Percentiles rank a stretch among this genome's conserved stretches.
phyloP scores from a whole-genome alignment of 2,329 filamentous ascomycete genomes.

The Colletotrichum spaethianum region DNA sequence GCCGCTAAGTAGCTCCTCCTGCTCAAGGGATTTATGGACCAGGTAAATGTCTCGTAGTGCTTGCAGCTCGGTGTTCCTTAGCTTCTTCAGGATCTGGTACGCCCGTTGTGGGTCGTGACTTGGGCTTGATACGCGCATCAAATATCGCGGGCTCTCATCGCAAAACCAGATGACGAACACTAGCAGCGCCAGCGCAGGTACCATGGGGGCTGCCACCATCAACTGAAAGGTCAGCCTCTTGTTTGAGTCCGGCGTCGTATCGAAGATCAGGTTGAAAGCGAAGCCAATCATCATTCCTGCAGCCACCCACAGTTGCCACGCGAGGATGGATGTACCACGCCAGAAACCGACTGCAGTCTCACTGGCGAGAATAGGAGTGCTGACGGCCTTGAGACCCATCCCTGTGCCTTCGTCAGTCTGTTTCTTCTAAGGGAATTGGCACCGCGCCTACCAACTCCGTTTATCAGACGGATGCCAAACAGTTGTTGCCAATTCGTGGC shows the following conservation, averaged over 20 bases:
- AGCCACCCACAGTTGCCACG: slow-evolving; percentile 62
- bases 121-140: slow-evolving; percentile 53
- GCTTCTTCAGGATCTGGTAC: slow-evolving; percentile 50
- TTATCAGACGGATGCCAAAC: slow-evolving; percentile 53
- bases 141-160: slow-evolving; percentile 57
- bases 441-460: slow-evolving; percentile 54
- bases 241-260: slow-evolving; percentile 23
- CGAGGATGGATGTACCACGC: slow-evolving; percentile 62
- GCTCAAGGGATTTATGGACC: slow-evolving; percentile 51
- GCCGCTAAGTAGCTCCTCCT: slow-evolving; percentile 41
- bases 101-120: slow-evolving; percentile 53
- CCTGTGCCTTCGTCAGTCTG: slow-evolving; percentile 44
- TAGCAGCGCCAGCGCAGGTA: slow-evolving; percentile 53
- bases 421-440: background rate
- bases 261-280: slow-evolving; percentile 55
- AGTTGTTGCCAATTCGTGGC: slow-evolving; percentile 51
- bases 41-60: slow-evolving; percentile 58
- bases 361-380: slow-evolving; percentile 61
- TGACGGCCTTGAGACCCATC: slow-evolving; percentile 65
- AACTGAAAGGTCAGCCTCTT: slow-evolving; percentile 44
- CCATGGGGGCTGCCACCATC: slow-evolving; percentile 54
- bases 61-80: slow-evolving; percentile 58
- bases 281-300: slow-evolving; percentile 55
- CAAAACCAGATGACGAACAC: slow-evolving; percentile 53
- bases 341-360: slow-evolving; percentile 63